Evolutionary conservation across 1,284 basidiomycete genomes (phyloP).

Genomic region (Fomitopsis schrenkii): DNA sequence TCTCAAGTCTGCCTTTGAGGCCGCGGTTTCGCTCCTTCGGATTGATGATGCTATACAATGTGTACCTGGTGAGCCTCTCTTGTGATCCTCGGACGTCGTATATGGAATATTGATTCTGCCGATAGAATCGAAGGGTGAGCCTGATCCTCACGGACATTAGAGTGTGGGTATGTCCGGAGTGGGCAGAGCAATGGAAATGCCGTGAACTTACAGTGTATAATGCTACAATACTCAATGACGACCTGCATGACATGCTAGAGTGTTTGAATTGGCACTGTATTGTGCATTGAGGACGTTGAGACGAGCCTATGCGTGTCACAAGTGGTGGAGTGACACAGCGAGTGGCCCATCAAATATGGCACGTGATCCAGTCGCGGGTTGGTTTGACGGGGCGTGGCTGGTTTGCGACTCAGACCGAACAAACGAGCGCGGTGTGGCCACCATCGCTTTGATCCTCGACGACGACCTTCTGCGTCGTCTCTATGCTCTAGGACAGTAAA

Average conservation of each 20-base stretch:
- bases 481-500: conserved; percentile 27
- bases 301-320: not conserved
- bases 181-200: not conserved
- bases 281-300: not conserved
- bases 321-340: not conserved
- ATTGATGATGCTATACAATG: conserved; percentile 95
- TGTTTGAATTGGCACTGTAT: not conserved
- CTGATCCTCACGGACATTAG: conserved; percentile 28
- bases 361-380: conserved; percentile 14
- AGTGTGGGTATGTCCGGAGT: conserved; percentile 8
- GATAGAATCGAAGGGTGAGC: conserved; percentile 72
- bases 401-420: not conserved
- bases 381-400: conserved; percentile 6
- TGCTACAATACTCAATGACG: conserved; percentile 1
- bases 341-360: not conserved
- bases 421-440: conserved; percentile 1
- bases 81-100: not conserved
- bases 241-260: not conserved
- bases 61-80: conserved; percentile 60
- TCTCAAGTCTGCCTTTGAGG: conserved; percentile 95
- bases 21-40: conserved; percentile 90
- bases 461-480: conserved; percentile 2
- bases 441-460: conserved; percentile 2
- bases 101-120: not conserved
- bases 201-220: conserved; percentile 14